Evolutionary conservation across 164 flowering plant genomes (phyloP), one percentile per base, ranked within the genome.

Genomic region (Platanus orientalis): DNA sequence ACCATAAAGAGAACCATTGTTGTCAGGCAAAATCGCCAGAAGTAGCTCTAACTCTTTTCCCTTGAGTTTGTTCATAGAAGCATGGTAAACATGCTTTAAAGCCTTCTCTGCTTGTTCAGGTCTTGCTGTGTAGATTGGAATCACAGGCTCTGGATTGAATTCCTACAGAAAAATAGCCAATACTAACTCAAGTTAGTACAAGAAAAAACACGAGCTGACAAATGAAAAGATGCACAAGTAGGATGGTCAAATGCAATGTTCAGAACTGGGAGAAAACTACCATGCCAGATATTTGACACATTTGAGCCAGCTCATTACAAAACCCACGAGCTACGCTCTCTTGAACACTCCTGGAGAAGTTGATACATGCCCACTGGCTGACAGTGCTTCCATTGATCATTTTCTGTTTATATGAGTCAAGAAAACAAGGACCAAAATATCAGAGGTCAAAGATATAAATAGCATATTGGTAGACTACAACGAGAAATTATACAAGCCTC

Each of bases 241-340:
- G 54, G 54, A 58, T 45, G 24, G 26, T 21, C 29, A 48, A 1
- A 48, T 17, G 27, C 45, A 10, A 30, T 17, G 34, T 14, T 39
- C 42, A 2, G 23, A 34, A 52, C 7, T 56, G 27, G 30, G 6
- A 50, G 50, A 54, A 47, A 68, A 21, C 12, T 80, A 86, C 91
- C 91, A 88, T 86, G 76, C 95, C 95, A 66, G 91, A 88, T 3
- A 86, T 80, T 80, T 81, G 88, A 74, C 95, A 88, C 95, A 86
- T 86, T 68, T 88, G 91, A 61, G 83, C 88, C 48, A 88, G 84
- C 74, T 86, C 90, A 67, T 67, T 75, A 66, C 92, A 88, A 64
- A 88, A 86, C n/a, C 88, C 85, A 53, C 85, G 86, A 55, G 88
- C 92, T 45, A 86, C 87, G 61, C 75, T 79, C 69, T 88, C 92